Base-by-base conservation (phyloP, 768 basidiomycete species). In the Hygrophoropsis aurantiaca region DNA sequence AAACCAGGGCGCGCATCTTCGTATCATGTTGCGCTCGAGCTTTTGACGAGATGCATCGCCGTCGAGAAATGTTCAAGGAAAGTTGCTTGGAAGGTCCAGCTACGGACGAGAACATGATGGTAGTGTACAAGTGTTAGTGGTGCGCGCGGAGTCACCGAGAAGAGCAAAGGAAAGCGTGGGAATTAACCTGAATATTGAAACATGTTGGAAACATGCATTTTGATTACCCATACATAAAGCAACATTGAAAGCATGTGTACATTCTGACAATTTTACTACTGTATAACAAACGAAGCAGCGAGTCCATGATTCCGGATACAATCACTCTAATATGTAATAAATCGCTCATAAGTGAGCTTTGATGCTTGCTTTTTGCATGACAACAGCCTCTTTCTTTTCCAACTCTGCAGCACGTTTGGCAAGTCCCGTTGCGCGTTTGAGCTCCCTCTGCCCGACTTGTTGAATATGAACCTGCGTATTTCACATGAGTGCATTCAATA, bases 391-490 rank as follows among this genome's bases (percentile, higher is more conserved):
- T 62, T 74, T 87, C 69, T 73, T 73, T 65, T 77, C 79, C 37
- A 77, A 59, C 49, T 80, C 82, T 11, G 69, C 71, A 5, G 76
- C 69, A 50, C 78, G 80, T 60, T 77, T 72, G 20, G 66, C 74
- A 3, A 97, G 68, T 11, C 51, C 74, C 1, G 80, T 78, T 1
- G 84, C 90, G 20, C 91, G 83, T 69, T 80, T 87, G 54, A 97
- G 73, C 68, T 97, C 95, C 37, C 84, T 74, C 59, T 87, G 86
- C 8, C 94, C 95, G 36, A 98, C 88, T 69, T 98, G 94, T 64
- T 94, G 92, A 42, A 97, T 86, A 68, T 98, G 94, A 3, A 97
- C 91, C 79, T 90, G 67, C 34, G 67, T 53, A 16, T 51, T 42
- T 35, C 24, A 57, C 46, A 27, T 26, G 37, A n/a, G 19, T 4